Base-by-base conservation (phyloP, 805 yeast genomes). In the Suhomyces prunicola region DNA sequence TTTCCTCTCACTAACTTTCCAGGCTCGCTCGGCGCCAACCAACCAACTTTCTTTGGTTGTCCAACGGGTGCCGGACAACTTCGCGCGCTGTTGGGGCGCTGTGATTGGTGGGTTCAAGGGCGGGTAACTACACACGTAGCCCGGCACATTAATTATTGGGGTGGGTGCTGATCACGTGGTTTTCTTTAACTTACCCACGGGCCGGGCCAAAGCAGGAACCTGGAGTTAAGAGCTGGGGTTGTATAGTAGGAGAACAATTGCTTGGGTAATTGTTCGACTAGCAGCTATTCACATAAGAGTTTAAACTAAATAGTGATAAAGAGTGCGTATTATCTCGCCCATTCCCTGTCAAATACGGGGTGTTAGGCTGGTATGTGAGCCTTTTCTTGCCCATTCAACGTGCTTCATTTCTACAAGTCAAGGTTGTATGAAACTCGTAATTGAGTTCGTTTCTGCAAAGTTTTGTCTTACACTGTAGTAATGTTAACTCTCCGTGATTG, bases 21-120 rank as follows among this genome's bases (percentile, higher is more conserved):
- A 22, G 19, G 29, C 49, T 47, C 42, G 23, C 42, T 42, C 45
- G 42, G 35, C 36, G 46, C 47, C 51, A 50, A 51, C 57, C 57
- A 51, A 54, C 57, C 57, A 54, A 51, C 47, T 47, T 44, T 50
- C 35, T 44, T 36, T 23, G 45, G 50, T 29, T 36, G 44, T 29
- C 48, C 46, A 41, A 44, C 48, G 48, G 48, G 44, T 23, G 50
- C 50, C 42, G 52, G 50, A 27, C 52, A 40, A 47, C 50, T 42
- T 44, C 49, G 49, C 49, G 44, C 49, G 12, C 29, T 41, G 49
- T 40, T 35, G 49, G 49, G 39, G 49, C 41, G 9, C 49, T 54
- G 47, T 52, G 56, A 54, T 56, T 56, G 59, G 59, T 40, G 44
- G 50, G 29, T 42, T 17, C 45, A 40, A 15, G 47, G 36, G 48